Conservation (phyloP, 2,329 filamentous ascomycete species). For the Didymella segeticola region DNA sequence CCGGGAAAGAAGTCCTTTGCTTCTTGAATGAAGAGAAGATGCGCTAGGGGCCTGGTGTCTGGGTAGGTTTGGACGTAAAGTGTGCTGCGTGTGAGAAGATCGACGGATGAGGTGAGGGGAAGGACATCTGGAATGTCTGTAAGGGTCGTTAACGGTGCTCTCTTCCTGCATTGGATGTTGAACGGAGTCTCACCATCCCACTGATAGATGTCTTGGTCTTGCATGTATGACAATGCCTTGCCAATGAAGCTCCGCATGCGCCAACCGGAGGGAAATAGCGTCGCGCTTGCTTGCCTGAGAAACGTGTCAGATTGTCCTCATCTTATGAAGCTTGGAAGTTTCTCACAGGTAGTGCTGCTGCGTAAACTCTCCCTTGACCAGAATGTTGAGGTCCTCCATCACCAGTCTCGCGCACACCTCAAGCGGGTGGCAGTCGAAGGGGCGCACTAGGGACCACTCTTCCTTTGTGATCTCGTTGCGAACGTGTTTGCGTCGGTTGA, state of each 20-base stretch:
- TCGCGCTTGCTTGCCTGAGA: constrained; percentile 58
- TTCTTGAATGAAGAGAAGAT: constrained; percentile 55
- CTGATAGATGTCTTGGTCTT: constrained; percentile 54
- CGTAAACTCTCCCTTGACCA: constrained; percentile 54
- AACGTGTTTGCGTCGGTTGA: constrained; percentile 25
- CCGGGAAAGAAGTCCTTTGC: constrained; percentile 46
- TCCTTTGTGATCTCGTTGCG: constrained; percentile 56
- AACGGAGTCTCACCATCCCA: constrained; percentile 58
- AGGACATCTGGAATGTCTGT: constrained; percentile 29
- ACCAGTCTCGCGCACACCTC: constrained; percentile 58
- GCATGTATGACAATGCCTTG: constrained; percentile 55
- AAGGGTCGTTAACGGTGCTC: constrained; percentile 27
- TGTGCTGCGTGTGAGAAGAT: constrained; percentile 56
- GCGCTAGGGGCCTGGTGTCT: constrained; percentile 44
- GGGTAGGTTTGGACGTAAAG: constrained; percentile 59
- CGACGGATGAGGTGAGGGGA: constrained; percentile 36
- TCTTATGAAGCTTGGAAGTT: background rate
- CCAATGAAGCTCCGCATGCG: constrained; percentile 58
- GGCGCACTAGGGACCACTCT: constrained; percentile 49
- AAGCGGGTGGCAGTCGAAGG: constrained; percentile 52
- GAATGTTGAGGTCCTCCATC: constrained; percentile 61
- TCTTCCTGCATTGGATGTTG: fast-evolving
- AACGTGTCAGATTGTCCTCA: background rate
- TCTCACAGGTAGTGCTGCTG: constrained; percentile 57
- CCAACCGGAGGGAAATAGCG: constrained; percentile 62